These are phyloP conservation scores for Leccinum uliginosum DNA, from an alignment of 768 basidiomycete genomes.

Conservation along the genomic window DNA sequence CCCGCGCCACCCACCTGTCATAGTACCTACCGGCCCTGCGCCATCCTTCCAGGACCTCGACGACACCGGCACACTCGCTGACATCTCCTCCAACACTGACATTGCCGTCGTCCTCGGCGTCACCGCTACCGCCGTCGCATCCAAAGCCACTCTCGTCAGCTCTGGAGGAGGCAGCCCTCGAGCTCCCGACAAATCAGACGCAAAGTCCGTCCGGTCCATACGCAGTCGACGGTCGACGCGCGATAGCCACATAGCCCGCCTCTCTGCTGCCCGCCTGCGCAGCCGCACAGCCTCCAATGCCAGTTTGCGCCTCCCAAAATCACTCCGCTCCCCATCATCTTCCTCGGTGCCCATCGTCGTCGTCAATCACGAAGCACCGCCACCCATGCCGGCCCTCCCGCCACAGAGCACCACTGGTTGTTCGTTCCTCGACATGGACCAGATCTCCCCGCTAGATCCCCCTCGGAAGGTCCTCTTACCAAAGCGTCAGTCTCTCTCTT, in stretches of 20 bases:
- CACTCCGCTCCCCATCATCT: conserved; percentile 30
- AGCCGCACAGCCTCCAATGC: conserved; percentile 62
- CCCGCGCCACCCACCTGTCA: neutral
- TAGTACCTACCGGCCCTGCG: conserved; percentile 19
- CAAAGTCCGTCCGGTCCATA: conserved; percentile 23
- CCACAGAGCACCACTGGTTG: conserved; percentile 6
- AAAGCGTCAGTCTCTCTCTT: conserved; percentile 4
- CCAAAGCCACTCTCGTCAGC: conserved; percentile 32
- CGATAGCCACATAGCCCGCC: conserved; percentile 34
- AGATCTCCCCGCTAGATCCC: conserved; percentile 28
- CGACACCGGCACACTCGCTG: conserved; percentile 24
- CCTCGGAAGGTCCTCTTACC: conserved; percentile 20
- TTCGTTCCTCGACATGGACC: conserved; percentile 35
- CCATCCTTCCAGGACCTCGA: conserved; percentile 18
- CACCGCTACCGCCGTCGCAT: conserved; percentile 36
- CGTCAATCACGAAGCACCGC: conserved; percentile 12
- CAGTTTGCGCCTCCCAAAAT: conserved; percentile 57
- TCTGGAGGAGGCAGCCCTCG: conserved; percentile 1
- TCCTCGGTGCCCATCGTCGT: conserved; percentile 27
- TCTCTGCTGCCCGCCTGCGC: conserved; percentile 63
- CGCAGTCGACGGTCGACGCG: conserved; percentile 24
- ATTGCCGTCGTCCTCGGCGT: conserved; percentile 34
- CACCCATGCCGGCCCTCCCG: conserved; percentile 28
- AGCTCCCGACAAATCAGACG: conserved; percentile 10
- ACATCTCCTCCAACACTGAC: conserved; percentile 23